These are phyloP conservation scores for Spiraea crenata DNA, from an alignment of 331 rosid species.

Conservation along the genomic window DNA sequence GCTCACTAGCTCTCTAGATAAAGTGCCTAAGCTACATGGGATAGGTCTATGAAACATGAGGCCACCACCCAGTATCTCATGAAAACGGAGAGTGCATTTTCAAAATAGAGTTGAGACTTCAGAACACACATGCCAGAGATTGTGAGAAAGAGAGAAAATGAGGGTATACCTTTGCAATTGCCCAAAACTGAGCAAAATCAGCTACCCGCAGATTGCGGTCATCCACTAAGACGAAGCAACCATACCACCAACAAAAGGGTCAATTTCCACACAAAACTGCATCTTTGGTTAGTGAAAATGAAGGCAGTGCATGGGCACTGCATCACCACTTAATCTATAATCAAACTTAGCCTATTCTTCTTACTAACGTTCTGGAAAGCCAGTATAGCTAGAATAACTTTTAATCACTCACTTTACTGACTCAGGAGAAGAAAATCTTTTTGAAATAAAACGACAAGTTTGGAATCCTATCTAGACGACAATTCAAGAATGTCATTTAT, in stretches of 20 bases:
- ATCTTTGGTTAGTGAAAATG: conserved; percentile 86
- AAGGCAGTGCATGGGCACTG: conserved; percentile 92
- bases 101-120: conserved; percentile 54
- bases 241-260: conserved; percentile 98
- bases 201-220: conserved; percentile 99
- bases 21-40: conserved; percentile 17
- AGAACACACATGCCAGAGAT: conserved; percentile 75
- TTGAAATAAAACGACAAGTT: conserved; percentile 6
- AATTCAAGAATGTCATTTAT: conserved; percentile 26
- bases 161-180: conserved; percentile 97
- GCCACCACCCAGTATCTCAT: conserved; percentile 40
- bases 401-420: conserved; percentile 32
- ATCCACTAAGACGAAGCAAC: conserved; percentile 99
- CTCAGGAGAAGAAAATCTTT: conserved; percentile 29
- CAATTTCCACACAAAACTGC: conserved; percentile 98
- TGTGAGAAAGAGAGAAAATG: conserved; percentile 67
- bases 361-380: conserved; percentile 43
- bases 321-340: conserved; percentile 71
- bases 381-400: conserved; percentile 35
- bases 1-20: conserved; percentile 20
- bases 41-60: conserved; percentile 28
- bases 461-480: conserved; percentile 24
- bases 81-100: conserved; percentile 34
- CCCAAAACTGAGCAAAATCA: conserved; percentile 99
- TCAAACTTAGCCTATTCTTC: conserved; percentile 59